Evolutionary conservation across 108 stramenopile genomes (phyloP).

Genomic region (Mediolabrus comicus): DNA sequence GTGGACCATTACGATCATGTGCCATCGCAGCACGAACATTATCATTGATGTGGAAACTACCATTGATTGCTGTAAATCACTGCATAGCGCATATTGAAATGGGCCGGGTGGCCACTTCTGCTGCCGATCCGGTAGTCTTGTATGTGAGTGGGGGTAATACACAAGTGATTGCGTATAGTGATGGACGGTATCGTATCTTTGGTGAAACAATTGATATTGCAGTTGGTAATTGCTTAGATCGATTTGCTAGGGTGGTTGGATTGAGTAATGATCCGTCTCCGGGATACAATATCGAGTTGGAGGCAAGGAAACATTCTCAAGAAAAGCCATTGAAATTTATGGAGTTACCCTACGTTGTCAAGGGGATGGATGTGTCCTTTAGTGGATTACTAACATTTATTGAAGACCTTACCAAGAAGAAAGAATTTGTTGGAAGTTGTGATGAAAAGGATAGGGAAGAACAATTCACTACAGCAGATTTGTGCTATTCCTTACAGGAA

Average conservation of each 20-base stretch:
- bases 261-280: conserved; percentile 97
- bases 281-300: conserved; percentile 98
- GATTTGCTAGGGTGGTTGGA: conserved; percentile 93
- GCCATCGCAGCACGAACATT: conserved; percentile 89
- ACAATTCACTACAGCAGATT: conserved; percentile 78
- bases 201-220: conserved; percentile 99
- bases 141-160: conserved; percentile 99
- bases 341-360: conserved; percentile 96
- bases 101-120: conserved; percentile 92
- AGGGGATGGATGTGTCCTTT: conserved; percentile 99
- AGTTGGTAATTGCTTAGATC: conserved; percentile 98
- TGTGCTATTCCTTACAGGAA: conserved; percentile 98
- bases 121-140: conserved; percentile 92
- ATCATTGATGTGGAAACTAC: conserved; percentile 86
- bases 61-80: conserved; percentile 96
- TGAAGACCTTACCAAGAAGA: conserved; percentile 49
- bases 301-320: conserved; percentile 69
- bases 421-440: conserved; percentile 39
- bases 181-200: conserved; percentile 95
- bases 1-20: conserved; percentile 93
- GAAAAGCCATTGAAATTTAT: conserved; percentile 52
- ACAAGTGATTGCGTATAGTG: conserved; percentile 94
- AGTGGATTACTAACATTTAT: conserved; percentile 62
- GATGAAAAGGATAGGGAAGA: conserved; percentile 3
- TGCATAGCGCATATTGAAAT: conserved; percentile 99